Evolutionary conservation across 495 filamentous ascomycete genomes (phyloP), one percentile per base, ranked within the genome.

Genomic region (Trichocladium antarcticum): DNA sequence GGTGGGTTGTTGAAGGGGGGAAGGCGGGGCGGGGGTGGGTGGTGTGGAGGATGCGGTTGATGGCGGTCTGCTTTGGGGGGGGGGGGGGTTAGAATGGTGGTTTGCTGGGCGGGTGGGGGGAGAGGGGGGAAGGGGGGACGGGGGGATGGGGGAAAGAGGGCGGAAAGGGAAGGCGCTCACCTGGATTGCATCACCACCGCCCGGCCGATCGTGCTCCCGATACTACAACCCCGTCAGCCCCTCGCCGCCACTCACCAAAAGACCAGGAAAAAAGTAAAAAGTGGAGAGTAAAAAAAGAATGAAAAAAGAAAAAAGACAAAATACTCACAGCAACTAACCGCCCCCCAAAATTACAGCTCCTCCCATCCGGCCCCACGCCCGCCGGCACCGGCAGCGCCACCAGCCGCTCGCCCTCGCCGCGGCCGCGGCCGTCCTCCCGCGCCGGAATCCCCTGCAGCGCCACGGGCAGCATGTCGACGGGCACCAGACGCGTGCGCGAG

Each of bases 401-500:
- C 55, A 75, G 58, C n/a, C 68, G 63, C 1, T 54, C 12, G 5
- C 31, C 7, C 2, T 32, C 31, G 5, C 31, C 11, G 5, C 31
- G 5, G 10, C 12, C 54, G 14, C 42, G 53, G 22, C 61, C 56
- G 17, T 50, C 49, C 51, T 67, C 53, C 1, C 47, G 2, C 11
- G 65, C 49, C 11, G 68, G 66, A 20, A 71, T 56, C 1, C 62
- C 63, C 29, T 57, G 45, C 34, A 72, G 24, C 6, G 63, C 37
- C 19, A 45, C 51, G 0, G 79, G 79, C 5, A 86, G 62, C 63
- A 84, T 76, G 54, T 87, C 84, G 0, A 78, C 71, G 0, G 81
- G 77, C 31, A 87, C 65, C 10, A 89, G 68, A 0, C 80, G 78
- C 11, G 80, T 82, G 46, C 76, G 65, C 14, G 58, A 63, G 41